phyloP scores from a whole-genome alignment of 1,284 basidiomycete genomes.

The Marasmius sp. region DNA sequence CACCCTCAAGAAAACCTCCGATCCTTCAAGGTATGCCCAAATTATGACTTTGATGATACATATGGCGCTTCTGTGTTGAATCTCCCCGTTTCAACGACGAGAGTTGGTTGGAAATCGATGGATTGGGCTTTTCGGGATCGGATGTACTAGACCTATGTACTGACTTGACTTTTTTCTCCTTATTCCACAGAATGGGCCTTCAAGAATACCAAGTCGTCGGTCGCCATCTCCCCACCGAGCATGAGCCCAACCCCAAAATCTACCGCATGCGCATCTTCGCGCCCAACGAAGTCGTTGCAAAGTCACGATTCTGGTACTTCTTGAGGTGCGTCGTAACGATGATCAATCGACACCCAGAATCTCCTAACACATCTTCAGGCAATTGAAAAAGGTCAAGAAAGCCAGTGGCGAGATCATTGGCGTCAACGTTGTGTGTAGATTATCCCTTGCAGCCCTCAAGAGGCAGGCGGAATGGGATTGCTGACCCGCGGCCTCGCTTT shows the following conservation, averaged over 20 bases:
- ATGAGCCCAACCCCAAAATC: conserved; percentile 92
- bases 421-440: conserved; percentile 90
- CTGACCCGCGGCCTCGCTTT: too few species aligned
- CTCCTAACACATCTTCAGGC: conserved; percentile 47
- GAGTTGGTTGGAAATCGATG: background rate
- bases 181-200: conserved; percentile 39
- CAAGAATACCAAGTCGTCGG: conserved; percentile 97
- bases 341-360: background rate
- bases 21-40: background rate
- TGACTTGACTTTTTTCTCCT: background rate
- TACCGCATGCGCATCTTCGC: conserved; percentile 99
- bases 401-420: conserved; percentile 98
- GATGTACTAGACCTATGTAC: background rate
- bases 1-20: background rate
- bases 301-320: conserved; percentile 99
- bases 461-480: conserved; percentile 78
- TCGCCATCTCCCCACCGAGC: conserved; percentile 93
- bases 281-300: conserved; percentile 97
- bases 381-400: conserved; percentile 99
- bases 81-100: background rate
- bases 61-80: background rate
- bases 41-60: background rate
- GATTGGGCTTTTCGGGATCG: background rate
- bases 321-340: conserved; percentile 57
- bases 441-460: conserved; percentile 80